phyloP scores from a whole-genome alignment of 2,329 filamentous ascomycete genomes.

The Penicillium oxalicum region DNA sequence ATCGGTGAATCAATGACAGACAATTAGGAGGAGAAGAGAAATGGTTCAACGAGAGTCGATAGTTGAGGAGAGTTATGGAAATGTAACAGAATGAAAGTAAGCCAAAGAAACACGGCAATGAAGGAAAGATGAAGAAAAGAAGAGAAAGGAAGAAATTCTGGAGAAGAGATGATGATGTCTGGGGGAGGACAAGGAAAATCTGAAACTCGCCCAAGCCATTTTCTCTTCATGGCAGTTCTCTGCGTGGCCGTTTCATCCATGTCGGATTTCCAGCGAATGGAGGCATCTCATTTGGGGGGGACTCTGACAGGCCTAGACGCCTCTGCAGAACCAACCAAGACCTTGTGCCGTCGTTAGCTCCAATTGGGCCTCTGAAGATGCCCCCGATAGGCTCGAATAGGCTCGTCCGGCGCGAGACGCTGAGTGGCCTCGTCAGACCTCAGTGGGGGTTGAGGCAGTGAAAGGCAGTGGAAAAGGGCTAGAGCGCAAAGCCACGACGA shows the following conservation, averaged over 20 bases:
- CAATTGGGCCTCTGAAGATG: neutral
- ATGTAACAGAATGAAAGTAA: neutral
- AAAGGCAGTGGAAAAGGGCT: neutral
- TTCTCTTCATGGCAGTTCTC: constrained; percentile 14
- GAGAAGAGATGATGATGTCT: neutral
- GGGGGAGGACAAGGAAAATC: neutral
- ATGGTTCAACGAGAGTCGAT: no score
- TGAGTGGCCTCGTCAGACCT: neutral
- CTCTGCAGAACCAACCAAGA: neutral
- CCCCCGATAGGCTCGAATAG: neutral
- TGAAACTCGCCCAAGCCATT: constrained; percentile 9
- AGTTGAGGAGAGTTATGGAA: no score
- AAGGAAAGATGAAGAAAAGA: constrained; percentile 6
- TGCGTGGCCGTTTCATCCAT: neutral
- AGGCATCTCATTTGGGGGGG: constrained; percentile 4
- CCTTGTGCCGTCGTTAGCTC: neutral
- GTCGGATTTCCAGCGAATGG: constrained; percentile 3
- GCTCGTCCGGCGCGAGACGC: neutral
- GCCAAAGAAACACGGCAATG: neutral
- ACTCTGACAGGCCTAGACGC: no score
- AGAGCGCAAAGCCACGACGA: neutral
- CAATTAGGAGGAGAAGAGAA: no score
- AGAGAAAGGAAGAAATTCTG: constrained; percentile 1
- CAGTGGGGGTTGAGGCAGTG: neutral
- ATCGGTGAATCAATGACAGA: no score